phyloP scores from a whole-genome alignment of 2,329 filamentous ascomycete species.

The Colletotrichum simmondsii region DNA sequence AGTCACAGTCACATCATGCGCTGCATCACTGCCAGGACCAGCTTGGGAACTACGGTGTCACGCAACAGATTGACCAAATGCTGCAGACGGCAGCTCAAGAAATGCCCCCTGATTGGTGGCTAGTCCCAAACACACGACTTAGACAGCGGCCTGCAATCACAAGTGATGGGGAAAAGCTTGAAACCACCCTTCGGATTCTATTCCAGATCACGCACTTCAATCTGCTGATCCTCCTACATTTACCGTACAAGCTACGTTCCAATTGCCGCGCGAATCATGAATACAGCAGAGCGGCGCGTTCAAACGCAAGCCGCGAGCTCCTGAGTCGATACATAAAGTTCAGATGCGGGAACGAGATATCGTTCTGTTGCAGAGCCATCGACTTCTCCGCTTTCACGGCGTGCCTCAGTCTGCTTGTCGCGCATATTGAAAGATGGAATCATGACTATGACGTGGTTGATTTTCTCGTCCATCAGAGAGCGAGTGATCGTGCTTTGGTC shows the following conservation, averaged over 20 bases:
- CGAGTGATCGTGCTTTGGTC: slow-evolving; percentile 50
- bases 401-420: slow-evolving; percentile 48
- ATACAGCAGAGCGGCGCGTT: slow-evolving; percentile 47
- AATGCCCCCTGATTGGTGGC: slow-evolving; percentile 43
- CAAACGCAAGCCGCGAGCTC: slow-evolving; percentile 49
- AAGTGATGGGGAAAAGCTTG: slow-evolving; percentile 34
- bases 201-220: slow-evolving; percentile 45
- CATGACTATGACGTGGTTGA: slow-evolving; percentile 33
- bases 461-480: slow-evolving; percentile 49
- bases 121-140: slow-evolving; percentile 23
- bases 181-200: slow-evolving; percentile 38
- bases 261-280: slow-evolving; percentile 30
- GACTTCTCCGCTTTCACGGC: slow-evolving; percentile 52
- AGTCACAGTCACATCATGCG: slow-evolving; percentile 2
- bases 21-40: slow-evolving; percentile 43
- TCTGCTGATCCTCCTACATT: slow-evolving; percentile 46
- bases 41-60: slow-evolving; percentile 35
- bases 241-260: slow-evolving; percentile 44
- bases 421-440: slow-evolving; percentile 43
- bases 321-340: slow-evolving; percentile 46
- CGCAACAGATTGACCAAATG: slow-evolving; percentile 41
- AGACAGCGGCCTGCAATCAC: neutral
- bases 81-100: slow-evolving; percentile 38
- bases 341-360: slow-evolving; percentile 41
- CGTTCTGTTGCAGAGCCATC: slow-evolving; percentile 42